These are phyloP conservation scores for Spizellomyces punctatus DNA, from an alignment of 192 early-diverging fungal species.

Conservation along the genomic window DNA sequence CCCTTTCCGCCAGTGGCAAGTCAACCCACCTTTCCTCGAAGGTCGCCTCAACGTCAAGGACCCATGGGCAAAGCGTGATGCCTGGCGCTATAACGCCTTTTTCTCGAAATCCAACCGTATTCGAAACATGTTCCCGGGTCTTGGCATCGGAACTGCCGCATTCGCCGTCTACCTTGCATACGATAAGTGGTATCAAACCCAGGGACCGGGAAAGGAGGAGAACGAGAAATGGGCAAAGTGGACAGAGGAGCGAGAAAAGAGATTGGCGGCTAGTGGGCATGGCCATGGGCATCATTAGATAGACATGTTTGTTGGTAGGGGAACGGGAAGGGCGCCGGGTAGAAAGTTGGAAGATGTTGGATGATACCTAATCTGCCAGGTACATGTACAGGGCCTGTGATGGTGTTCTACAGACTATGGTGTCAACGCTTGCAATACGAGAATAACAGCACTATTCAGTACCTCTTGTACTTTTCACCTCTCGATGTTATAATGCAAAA, in stretches of 20 bases:
- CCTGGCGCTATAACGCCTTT: conserved; percentile 51
- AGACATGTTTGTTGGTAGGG: no score
- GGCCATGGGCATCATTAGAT: conserved; percentile 23
- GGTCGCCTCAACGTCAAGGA: conserved; percentile 25
- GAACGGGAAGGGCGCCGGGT: no score
- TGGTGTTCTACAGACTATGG: no score
- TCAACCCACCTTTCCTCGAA: conserved; percentile 35
- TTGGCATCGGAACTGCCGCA: conserved; percentile 35
- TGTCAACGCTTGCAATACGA: no score
- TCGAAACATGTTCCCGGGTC: conserved; percentile 40
- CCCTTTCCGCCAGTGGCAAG: conserved; percentile 34
- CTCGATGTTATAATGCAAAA: no score
- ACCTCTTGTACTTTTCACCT: no score
- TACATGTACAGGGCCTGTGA: no score
- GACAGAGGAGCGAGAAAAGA: conserved; percentile 42
- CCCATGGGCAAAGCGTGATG: conserved; percentile 51
- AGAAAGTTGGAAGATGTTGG: no score
- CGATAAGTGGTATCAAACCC: conserved; percentile 49
- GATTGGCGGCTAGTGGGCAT: conserved; percentile 30
- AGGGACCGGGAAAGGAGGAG: conserved; percentile 47
- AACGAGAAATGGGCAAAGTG: conserved; percentile 43
- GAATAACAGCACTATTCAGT: no score
- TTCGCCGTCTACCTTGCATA: conserved; percentile 50
- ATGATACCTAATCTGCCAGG: no score
- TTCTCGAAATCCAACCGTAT: conserved; percentile 34